Evolutionary conservation across 768 basidiomycete genomes (phyloP).

Genomic region (Tubosaeta sp.): DNA sequence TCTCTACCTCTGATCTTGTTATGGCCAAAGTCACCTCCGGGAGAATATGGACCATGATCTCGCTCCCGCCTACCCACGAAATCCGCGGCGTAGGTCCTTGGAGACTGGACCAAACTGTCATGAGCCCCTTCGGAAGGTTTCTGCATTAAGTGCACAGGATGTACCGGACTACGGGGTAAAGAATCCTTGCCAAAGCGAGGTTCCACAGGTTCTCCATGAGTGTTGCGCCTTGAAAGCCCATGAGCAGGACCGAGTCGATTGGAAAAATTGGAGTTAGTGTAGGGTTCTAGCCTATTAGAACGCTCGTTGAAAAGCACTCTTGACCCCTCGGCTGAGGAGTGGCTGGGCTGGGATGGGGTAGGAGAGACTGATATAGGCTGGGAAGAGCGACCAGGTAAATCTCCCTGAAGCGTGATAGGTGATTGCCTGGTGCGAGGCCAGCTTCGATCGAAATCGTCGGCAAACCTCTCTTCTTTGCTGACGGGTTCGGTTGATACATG

Average conservation of each 20-base stretch:
- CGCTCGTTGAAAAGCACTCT: conserved; percentile 94
- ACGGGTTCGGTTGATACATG: conserved; percentile 41
- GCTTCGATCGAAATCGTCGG: conserved; percentile 92
- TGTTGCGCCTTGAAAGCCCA: conserved; percentile 37
- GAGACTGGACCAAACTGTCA: conserved; percentile 11
- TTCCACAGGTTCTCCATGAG: conserved; percentile 46
- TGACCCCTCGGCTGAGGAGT: conserved; percentile 54
- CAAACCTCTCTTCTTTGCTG: conserved; percentile 83
- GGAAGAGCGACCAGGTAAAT: conserved; percentile 32
- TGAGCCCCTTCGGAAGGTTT: conserved; percentile 37
- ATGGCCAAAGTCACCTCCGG: conserved; percentile 16
- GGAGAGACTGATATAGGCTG: conserved; percentile 32
- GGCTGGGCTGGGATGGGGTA: conserved; percentile 34
- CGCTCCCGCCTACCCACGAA: conserved; percentile 17
- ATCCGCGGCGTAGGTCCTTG: conserved; percentile 20
- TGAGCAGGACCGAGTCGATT: conserved; percentile 37
- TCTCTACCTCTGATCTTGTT: conserved; percentile 19
- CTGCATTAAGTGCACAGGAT: conserved; percentile 56
- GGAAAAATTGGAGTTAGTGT: conserved; percentile 48
- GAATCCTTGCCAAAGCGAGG: conserved; percentile 43
- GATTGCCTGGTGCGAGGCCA: conserved; percentile 77
- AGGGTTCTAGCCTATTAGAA: conserved; percentile 85
- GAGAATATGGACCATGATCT: conserved; percentile 9
- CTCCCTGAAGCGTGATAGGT: conserved; percentile 41
- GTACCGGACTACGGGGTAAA: conserved; percentile 36